These are phyloP conservation scores for Penicillium taxi DNA, from an alignment of 495 filamentous ascomycete species.

Conservation along the genomic window DNA sequence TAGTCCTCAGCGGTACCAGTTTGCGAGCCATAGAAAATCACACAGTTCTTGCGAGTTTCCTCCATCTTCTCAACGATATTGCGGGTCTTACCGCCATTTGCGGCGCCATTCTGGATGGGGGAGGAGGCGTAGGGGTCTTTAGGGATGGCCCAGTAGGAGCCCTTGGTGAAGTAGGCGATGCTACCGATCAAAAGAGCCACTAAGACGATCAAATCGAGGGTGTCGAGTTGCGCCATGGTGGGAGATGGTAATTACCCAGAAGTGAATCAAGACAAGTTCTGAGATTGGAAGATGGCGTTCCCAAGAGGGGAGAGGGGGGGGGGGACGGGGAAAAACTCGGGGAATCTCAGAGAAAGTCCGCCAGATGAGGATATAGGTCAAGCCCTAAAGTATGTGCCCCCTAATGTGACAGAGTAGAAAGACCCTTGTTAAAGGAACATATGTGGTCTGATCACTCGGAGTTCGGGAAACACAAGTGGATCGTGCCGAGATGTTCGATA, in stretches of 20 bases:
- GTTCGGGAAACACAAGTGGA: too few species aligned
- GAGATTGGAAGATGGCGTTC: background rate
- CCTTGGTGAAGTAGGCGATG: conserved; percentile 94
- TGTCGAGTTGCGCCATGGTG: conserved; percentile 91
- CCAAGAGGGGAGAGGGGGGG: background rate
- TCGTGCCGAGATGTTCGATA: too few species aligned
- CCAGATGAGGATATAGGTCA: background rate
- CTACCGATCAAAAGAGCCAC: conserved; percentile 75
- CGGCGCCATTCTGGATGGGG: conserved; percentile 54
- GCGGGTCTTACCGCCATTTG: conserved; percentile 78
- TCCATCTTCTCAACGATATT: conserved; percentile 96
- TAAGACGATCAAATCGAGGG: conserved; percentile 87
- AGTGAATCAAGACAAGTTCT: background rate
- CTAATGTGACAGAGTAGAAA: background rate
- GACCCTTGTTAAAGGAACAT: background rate
- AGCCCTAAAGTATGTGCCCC: background rate
- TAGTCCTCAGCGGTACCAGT: conserved; percentile 99
- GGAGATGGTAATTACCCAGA: background rate
- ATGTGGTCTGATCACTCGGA: too few species aligned
- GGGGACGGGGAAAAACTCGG: too few species aligned
- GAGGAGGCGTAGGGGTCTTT: conserved; percentile 83
- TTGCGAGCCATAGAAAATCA: conserved; percentile 97
- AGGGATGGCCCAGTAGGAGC: conserved; percentile 71
- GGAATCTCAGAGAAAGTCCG: background rate
- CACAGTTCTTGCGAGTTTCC: conserved; percentile 89